A percentile compares a stretch with the other conserved stretches of the same genome.
Evolutionary conservation across 805 yeast genomes (phyloP).

Genomic region (Ogataea angusta): DNA sequence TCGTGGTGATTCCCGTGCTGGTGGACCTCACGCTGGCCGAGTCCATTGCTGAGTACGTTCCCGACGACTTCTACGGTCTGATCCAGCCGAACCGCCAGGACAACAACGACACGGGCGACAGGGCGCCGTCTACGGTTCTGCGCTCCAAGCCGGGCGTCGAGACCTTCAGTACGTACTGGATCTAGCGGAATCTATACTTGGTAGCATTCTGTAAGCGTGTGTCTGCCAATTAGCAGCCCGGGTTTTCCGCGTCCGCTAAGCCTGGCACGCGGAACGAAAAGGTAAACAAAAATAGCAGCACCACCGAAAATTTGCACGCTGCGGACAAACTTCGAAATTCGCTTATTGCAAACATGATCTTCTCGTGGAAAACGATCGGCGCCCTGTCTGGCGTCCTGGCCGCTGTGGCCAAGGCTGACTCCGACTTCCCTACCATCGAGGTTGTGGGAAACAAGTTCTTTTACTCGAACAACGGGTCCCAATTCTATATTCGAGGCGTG

Average conservation of each 20-base stretch:
- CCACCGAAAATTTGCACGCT: not conserved
- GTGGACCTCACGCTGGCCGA: constrained; percentile 22
- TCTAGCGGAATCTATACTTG: constrained; percentile 12
- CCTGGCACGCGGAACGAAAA: not conserved
- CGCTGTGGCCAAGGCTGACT: constrained; percentile 32
- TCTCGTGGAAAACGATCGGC: constrained; percentile 31
- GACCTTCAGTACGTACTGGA: constrained; percentile 27
- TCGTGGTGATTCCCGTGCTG: constrained; percentile 49
- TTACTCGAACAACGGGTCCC: constrained; percentile 74
- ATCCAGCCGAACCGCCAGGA: constrained; percentile 60
- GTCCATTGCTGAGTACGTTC: constrained; percentile 16
- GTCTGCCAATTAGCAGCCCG: constrained; percentile 2
- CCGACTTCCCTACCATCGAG: constrained; percentile 60
- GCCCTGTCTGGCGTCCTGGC: constrained; percentile 22
- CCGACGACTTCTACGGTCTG: constrained; percentile 34
- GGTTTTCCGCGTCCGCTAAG: not conserved
- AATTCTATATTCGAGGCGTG: constrained; percentile 72
- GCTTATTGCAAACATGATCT: constrained; percentile 25
- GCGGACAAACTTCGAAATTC: not conserved
- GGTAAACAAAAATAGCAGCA: constrained; percentile 7
- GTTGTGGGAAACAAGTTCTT: constrained; percentile 76
- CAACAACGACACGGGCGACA: constrained; percentile 63
- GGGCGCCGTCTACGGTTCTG: constrained; percentile 46
- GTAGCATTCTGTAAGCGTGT: not conserved
- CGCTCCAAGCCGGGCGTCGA: constrained; percentile 27